Evolutionary conservation across 768 basidiomycete genomes (phyloP).

Genomic region (Punctularia strigosozonata): DNA sequence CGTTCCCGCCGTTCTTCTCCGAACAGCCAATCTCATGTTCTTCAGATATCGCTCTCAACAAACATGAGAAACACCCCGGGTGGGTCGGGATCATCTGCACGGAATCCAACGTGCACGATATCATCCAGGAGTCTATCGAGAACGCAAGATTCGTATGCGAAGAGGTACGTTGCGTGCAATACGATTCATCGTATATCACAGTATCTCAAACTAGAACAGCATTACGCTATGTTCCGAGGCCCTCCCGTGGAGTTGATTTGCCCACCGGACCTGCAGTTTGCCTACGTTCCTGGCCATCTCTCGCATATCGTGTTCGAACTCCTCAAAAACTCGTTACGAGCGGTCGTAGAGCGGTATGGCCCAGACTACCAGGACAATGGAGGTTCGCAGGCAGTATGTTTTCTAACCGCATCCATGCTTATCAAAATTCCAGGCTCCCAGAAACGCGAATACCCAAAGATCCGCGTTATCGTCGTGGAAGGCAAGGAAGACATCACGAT

Average conservation of each 20-base stretch:
- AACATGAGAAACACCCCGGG: conserved; percentile 75
- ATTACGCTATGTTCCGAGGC: conserved; percentile 80
- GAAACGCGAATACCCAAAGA: conserved; percentile 87
- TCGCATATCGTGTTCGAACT: conserved; percentile 97
- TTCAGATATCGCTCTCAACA: conserved; percentile 88
- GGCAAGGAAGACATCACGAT: conserved; percentile 98
- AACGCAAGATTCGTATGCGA: conserved; percentile 93
- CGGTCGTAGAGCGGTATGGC: conserved; percentile 89
- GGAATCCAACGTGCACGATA: conserved; percentile 89
- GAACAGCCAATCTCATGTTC: background rate
- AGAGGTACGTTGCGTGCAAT: conserved; percentile 42
- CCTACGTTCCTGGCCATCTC: conserved; percentile 94
- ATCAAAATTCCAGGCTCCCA: no score
- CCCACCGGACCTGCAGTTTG: conserved; percentile 72
- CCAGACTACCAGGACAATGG: conserved; percentile 62
- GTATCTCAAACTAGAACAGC: conserved; percentile 29
- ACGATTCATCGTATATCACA: background rate
- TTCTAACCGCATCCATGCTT: no score
- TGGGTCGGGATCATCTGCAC: conserved; percentile 99
- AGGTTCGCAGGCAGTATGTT: no score
- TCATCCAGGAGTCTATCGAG: conserved; percentile 97
- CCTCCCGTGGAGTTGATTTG: conserved; percentile 97
- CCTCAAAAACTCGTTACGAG: conserved; percentile 93
- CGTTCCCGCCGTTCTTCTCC: conserved; percentile 1
- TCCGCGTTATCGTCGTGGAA: conserved; percentile 91